Percentiles rank a stretch among this genome's conserved stretches.
Evolutionary conservation across 1,284 basidiomycete genomes (phyloP).

Genomic region (Chondrostereum purpureum): DNA sequence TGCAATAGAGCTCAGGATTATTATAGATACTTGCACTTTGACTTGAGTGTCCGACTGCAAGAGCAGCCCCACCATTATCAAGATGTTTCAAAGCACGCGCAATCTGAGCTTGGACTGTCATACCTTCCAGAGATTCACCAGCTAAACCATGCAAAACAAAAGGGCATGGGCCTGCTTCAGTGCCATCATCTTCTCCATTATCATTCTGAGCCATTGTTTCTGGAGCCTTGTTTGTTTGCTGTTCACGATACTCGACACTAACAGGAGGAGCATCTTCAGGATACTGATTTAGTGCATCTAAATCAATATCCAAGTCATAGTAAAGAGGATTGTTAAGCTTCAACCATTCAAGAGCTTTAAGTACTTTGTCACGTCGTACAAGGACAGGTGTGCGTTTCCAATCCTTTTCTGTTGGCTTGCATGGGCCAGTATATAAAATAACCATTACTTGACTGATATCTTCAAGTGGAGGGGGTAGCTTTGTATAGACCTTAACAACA

Average conservation of each 20-base stretch:
- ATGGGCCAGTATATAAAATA: no score
- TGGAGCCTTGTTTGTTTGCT: not conserved
- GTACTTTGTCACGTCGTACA: not conserved
- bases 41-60: not conserved
- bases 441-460: no score
- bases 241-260: not conserved
- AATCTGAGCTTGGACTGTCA: no score
- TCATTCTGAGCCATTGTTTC: not conserved
- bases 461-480: no score
- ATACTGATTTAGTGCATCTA: not conserved
- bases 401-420: no score
- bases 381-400: no score
- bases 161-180: not conserved
- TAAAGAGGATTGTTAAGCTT: constrained; percentile 5
- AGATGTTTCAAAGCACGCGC: not conserved
- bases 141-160: not conserved
- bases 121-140: not conserved
- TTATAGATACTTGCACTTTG: not conserved
- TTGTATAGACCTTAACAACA: no score
- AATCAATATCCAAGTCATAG: not conserved
- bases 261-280: not conserved
- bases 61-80: not conserved
- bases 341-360: constrained; percentile 16
- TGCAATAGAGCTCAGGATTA: constrained; percentile 1
- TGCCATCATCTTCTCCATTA: not conserved